A percentile compares a stretch with the other conserved stretches of the same genome.
Conservation (phyloP, 192 early-diverging fungal genomes). For the Coemansia nantahalensis region DNA sequence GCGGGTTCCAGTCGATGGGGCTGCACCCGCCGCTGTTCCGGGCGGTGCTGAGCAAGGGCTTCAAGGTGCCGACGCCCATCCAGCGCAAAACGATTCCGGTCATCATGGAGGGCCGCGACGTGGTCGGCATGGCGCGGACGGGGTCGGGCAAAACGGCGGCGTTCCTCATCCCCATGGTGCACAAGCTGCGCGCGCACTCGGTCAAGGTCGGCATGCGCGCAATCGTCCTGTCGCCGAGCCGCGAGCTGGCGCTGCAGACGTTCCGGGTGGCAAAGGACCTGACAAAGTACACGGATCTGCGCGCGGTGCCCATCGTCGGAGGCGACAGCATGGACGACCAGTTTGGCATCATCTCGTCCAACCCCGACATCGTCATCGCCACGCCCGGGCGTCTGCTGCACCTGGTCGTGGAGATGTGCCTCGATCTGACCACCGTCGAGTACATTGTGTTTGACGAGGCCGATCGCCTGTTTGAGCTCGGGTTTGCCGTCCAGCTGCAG, state of each 20-base stretch:
- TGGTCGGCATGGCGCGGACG: conserved; percentile 97
- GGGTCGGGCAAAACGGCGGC: conserved; percentile 98
- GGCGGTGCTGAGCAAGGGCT: conserved; percentile 89
- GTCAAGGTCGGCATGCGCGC: conserved; percentile 80
- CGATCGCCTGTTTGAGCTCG: conserved; percentile 97
- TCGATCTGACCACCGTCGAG: conserved; percentile 85
- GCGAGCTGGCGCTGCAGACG: conserved; percentile 96
- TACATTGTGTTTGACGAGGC: conserved; percentile 99
- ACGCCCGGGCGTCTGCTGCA: conserved; percentile 84
- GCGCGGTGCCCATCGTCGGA: conserved; percentile 86
- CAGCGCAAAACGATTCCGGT: conserved; percentile 94
- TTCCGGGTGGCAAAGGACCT: conserved; percentile 92
- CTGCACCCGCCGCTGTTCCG: conserved; percentile 80
- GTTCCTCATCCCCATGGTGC: conserved; percentile 90
- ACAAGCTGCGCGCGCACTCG: conserved; percentile 83
- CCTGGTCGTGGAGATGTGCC: conserved; percentile 82
- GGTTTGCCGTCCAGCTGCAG: conserved; percentile 92
- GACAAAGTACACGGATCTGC: conserved; percentile 88
- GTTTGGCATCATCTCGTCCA: conserved; percentile 86
- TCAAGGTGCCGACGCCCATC: conserved; percentile 98
- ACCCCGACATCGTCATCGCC: conserved; percentile 90
- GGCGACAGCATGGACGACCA: conserved; percentile 98
- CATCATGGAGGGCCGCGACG: conserved; percentile 86
- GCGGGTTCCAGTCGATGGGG: conserved; percentile 98
- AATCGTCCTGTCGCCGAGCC: conserved; percentile 87